Base-by-base conservation (phyloP, 1,284 basidiomycete species). In the Tylopilus orsonianus region DNA sequence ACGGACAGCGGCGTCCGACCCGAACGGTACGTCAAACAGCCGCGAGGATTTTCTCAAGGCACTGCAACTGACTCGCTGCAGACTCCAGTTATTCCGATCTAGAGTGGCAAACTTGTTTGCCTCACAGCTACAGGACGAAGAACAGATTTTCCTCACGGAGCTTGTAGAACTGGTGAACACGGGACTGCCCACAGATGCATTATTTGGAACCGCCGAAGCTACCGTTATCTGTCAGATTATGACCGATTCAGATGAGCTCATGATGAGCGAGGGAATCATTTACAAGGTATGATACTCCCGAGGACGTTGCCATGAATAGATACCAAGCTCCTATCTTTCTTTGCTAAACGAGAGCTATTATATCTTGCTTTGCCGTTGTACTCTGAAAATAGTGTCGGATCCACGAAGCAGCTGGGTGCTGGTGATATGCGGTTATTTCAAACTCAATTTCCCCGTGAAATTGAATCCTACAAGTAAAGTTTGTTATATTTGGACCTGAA, bases 141-240 rank as follows among this genome's bases (percentile, higher is more conserved):
- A 94, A 50, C 81, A 82, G 50, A 74, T 93, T 40, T 80, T 84
- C 56, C 72, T 96, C 44, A 73, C 73, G 19, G 80, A 86, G 24
- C 75, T 97, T 30, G 69, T 97, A 19, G 79, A 86, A 53, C 69
- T 80, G 46, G 74, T 98, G 66, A 98, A 99, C 63, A 78, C 84
- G 54, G 91, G 88, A 13, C 68, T 96, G 40, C 63, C 78, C 14
- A 79, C 80, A 2, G 79, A 80, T 32, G 75, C 78, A 18, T 71
- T 93, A 39, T 98, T 93, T 65, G 85, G 87, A 8, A 85, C 83
- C 1, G 76, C 77, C 19, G 95, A 98, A 68, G 95, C 90, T 7
- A 83, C 78, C 18, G 75, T 77, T 49, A 86, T 87, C 37, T 86
- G 89, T 49, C 75, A 83, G 54, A 70, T 74, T 39, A 97, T 98